These are phyloP conservation scores for Fusarium tupiense DNA, from an alignment of 2,329 filamentous ascomycete genomes.

Conservation along the genomic window DNA sequence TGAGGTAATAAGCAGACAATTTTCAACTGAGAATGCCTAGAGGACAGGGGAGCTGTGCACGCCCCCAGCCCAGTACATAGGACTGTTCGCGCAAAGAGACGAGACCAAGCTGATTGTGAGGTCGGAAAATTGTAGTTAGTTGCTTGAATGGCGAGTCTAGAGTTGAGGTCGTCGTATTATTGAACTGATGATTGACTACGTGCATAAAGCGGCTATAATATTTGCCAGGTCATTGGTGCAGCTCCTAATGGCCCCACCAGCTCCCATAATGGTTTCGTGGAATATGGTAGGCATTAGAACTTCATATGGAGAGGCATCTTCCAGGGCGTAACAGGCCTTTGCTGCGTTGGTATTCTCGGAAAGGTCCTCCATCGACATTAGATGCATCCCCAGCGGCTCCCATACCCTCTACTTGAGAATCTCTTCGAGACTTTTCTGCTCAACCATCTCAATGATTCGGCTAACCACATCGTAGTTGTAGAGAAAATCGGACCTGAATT, in stretches of 20 bases:
- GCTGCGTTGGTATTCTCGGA: too few relatives aligned
- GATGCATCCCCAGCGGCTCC: too few relatives aligned
- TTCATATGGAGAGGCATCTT: not conserved
- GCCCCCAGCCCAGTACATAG: not conserved
- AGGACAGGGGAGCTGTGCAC: not conserved
- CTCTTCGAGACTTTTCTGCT: too few relatives aligned
- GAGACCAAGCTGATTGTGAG: not conserved
- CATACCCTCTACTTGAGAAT: too few relatives aligned
- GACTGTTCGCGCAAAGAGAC: not conserved
- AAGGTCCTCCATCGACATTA: too few relatives aligned
- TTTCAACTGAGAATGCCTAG: not conserved
- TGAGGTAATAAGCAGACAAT: not conserved
- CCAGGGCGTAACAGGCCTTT: too few relatives aligned
- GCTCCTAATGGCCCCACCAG: not conserved
- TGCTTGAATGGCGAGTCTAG: not conserved
- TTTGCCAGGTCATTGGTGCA: not conserved
- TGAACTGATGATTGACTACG: not conserved
- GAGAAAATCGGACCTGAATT: too few relatives aligned
- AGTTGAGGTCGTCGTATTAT: not conserved
- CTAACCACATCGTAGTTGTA: too few relatives aligned
- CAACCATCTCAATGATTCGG: too few relatives aligned
- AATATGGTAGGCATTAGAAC: not conserved
- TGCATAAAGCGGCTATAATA: not conserved
- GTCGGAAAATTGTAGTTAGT: not conserved
- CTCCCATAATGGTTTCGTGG: fast-evolving